A percentile compares a stretch with the other conserved stretches of the same genome.
Evolutionary conservation across 257 asterid genomes (phyloP).

Genomic region (Vinca minor): DNA sequence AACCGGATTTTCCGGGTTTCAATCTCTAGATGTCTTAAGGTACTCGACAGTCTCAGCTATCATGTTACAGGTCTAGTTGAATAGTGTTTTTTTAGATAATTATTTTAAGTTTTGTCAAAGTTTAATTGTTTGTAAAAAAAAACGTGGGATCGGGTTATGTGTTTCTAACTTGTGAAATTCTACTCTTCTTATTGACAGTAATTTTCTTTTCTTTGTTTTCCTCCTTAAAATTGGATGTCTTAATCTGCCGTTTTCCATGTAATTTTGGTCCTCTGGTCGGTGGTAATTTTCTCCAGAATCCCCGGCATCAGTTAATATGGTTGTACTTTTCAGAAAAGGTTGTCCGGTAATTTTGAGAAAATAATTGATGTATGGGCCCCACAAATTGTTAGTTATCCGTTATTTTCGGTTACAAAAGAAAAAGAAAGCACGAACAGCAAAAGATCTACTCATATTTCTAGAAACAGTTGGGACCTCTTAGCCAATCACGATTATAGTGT

Average conservation of each 20-base stretch:
- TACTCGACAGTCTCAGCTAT: no score
- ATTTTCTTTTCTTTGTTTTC: no score
- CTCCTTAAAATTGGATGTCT: no score
- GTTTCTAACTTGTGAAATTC: neutral
- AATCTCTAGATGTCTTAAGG: neutral
- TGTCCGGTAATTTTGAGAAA: neutral
- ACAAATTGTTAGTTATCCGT: constrained; percentile 1
- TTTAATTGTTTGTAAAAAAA: no score
- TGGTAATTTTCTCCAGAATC: neutral
- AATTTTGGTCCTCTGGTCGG: constrained; percentile 3
- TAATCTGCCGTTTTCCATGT: neutral
- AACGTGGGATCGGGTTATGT: no score
- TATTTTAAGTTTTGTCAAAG: no score
- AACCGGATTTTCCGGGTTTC: no score
- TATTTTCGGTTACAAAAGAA: neutral
- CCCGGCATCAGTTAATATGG: constrained; percentile 4
- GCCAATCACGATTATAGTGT: no score
- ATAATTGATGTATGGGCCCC: neutral
- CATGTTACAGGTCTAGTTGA: no score
- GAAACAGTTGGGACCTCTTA: neutral
- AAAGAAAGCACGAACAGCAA: neutral
- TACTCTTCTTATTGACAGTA: neutral
- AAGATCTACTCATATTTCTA: neutral
- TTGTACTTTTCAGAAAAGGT: neutral
- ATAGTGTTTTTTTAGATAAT: no score